Conservation (phyloP, 805 yeast species). For the Metschnikowia similis region DNA sequence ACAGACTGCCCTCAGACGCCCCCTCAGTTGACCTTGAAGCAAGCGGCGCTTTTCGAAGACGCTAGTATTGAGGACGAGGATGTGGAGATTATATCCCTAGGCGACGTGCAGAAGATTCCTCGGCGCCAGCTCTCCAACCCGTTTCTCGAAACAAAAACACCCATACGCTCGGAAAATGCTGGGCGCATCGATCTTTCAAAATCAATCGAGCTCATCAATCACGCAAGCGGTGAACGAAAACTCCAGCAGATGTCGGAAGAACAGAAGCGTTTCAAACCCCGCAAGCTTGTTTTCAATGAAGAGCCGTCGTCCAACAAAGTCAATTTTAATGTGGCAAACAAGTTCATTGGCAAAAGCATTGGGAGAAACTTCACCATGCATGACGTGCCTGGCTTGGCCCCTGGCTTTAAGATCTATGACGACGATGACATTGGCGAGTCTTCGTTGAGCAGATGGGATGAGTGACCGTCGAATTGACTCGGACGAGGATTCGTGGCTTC, state of each 20-base stretch:
- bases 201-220: constrained; percentile 13
- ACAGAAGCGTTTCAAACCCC: constrained; percentile 13
- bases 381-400: constrained; percentile 8
- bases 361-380: constrained; percentile 16
- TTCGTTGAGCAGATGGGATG: neutral
- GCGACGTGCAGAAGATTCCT: constrained; percentile 11
- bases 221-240: constrained; percentile 14
- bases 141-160: constrained; percentile 6
- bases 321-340: constrained; percentile 14
- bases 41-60: constrained; percentile 9
- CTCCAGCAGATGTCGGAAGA: constrained; percentile 10
- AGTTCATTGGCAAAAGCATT: constrained; percentile 14
- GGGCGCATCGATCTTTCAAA: constrained; percentile 10
- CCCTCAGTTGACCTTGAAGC: constrained; percentile 10
- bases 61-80: constrained; percentile 4
- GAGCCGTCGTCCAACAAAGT: constrained; percentile 7
- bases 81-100: constrained; percentile 5
- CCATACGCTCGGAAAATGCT: neutral
- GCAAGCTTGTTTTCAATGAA: constrained; percentile 15
- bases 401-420: constrained; percentile 14
- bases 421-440: constrained; percentile 4
- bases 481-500: no score
- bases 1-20: constrained; percentile 2
- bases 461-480: no score
- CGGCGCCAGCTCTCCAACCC: constrained; percentile 11